These are phyloP conservation scores for Podospora didyma DNA, from an alignment of 495 filamentous ascomycete species.

Conservation along the genomic window DNA sequence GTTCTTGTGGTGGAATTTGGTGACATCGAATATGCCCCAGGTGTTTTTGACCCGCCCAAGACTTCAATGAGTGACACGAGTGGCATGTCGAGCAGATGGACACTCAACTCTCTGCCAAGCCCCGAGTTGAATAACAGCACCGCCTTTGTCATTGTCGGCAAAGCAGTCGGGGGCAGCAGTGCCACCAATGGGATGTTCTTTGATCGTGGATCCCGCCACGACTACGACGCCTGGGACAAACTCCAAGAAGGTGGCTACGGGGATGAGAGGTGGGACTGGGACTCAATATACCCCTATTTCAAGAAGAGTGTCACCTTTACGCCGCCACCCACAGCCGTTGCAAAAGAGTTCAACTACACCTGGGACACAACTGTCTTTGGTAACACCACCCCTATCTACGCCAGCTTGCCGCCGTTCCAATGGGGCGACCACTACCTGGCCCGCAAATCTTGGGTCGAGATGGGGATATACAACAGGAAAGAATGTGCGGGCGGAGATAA, in stretches of 20 bases:
- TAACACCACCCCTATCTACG: constrained; percentile 1
- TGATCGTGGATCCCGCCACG: constrained; percentile 5
- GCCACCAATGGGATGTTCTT: constrained; percentile 10
- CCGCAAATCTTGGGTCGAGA: constrained; percentile 14
- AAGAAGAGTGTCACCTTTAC: constrained; percentile 9
- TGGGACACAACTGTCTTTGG: constrained; percentile 3
- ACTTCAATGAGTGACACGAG: neutral
- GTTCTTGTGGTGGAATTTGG: constrained; percentile 11
- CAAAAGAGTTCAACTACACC: neutral
- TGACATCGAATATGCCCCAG: constrained; percentile 9
- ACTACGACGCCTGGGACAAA: constrained; percentile 6
- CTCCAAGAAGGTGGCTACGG: neutral
- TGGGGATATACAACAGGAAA: constrained; percentile 9
- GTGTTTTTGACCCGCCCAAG: constrained; percentile 7
- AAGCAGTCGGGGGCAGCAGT: constrained; percentile 6
- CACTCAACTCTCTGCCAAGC: neutral
- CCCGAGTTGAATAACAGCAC: constrained; percentile 6
- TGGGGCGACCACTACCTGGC: constrained; percentile 16
- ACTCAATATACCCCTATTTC: constrained; percentile 2
- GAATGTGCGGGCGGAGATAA: constrained; percentile 21
- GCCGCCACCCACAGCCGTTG: neutral
- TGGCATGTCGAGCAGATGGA: neutral
- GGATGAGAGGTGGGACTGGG: constrained; percentile 2
- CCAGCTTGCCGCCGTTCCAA: constrained; percentile 15
- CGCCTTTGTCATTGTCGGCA: neutral